phyloP scores from a whole-genome alignment of 2,329 filamentous ascomycete genomes.

The Onygenales sp. region DNA sequence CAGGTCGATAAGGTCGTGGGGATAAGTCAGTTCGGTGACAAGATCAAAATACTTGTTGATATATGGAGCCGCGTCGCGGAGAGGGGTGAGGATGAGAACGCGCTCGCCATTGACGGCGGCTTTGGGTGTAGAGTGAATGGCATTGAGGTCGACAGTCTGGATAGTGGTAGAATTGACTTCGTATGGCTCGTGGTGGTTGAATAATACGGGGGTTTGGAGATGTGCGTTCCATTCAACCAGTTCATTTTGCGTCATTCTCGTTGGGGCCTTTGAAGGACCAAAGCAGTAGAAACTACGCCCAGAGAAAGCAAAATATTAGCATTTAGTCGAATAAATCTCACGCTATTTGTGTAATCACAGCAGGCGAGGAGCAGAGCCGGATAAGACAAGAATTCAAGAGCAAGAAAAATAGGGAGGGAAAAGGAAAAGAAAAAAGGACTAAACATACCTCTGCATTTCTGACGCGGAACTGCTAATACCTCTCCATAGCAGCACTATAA shows the following conservation, averaged over 20 bases:
- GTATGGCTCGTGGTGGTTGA: constrained; percentile 87
- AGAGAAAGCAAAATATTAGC: constrained; percentile 5
- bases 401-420: background rate
- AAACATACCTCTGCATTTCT: constrained; percentile 78
- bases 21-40: constrained; percentile 79
- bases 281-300: constrained; percentile 83
- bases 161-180: constrained; percentile 76
- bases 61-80: constrained; percentile 78
- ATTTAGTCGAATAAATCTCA: constrained; percentile 1
- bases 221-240: constrained; percentile 82
- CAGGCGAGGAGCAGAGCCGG: background rate
- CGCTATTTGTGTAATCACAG: background rate
- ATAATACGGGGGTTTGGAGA: constrained; percentile 83
- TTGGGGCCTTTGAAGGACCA: constrained; percentile 88
- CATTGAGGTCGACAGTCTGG: constrained; percentile 72
- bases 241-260: constrained; percentile 89
- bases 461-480: constrained; percentile 69
- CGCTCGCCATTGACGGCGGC: constrained; percentile 74
- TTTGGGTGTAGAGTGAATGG: constrained; percentile 68
- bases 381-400: background rate
- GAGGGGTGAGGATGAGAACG: constrained; percentile 81
- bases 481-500: constrained; percentile 78
- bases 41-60: constrained; percentile 90
- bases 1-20: constrained; percentile 88
- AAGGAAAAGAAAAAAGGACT: constrained; percentile 3